phyloP scores from a whole-genome alignment of 805 yeast species.

The Candida qinlingensis region DNA sequence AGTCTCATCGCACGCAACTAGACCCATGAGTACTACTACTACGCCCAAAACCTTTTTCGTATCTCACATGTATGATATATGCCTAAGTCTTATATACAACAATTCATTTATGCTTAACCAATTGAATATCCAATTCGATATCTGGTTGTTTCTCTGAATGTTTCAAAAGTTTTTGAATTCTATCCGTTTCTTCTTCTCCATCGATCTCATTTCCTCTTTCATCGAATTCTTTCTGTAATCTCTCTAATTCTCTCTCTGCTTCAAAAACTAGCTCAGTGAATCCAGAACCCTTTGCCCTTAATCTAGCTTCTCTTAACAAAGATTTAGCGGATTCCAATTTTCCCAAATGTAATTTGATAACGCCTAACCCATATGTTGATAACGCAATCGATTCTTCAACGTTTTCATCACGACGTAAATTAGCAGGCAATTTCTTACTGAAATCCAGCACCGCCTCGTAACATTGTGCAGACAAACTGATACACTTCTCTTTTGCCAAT shows the following conservation, averaged over 20 bases:
- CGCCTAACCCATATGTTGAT: slow-evolving; percentile 83
- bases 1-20: too few species aligned
- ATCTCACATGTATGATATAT: neutral
- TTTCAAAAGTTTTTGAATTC: slow-evolving; percentile 12
- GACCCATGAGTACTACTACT: too few species aligned
- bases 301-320: slow-evolving; percentile 60
- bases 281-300: slow-evolving; percentile 63
- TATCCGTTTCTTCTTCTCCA: slow-evolving; percentile 9
- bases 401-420: slow-evolving; percentile 31
- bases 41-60: neutral
- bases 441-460: slow-evolving; percentile 39
- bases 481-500: slow-evolving; percentile 25
- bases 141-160: slow-evolving; percentile 11
- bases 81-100: neutral
- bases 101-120: slow-evolving; percentile 6
- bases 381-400: slow-evolving; percentile 69
- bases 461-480: slow-evolving; percentile 32
- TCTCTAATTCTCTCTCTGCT: slow-evolving; percentile 61
- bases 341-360: slow-evolving; percentile 58
- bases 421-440: slow-evolving; percentile 35
- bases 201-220: neutral
- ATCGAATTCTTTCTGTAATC: slow-evolving; percentile 33
- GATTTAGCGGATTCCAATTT: slow-evolving; percentile 53
- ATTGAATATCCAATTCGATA: slow-evolving; percentile 17
- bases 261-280: slow-evolving; percentile 56